Conservation (phyloP, 495 filamentous ascomycete genomes). For the Penicillium bialowiezense region DNA sequence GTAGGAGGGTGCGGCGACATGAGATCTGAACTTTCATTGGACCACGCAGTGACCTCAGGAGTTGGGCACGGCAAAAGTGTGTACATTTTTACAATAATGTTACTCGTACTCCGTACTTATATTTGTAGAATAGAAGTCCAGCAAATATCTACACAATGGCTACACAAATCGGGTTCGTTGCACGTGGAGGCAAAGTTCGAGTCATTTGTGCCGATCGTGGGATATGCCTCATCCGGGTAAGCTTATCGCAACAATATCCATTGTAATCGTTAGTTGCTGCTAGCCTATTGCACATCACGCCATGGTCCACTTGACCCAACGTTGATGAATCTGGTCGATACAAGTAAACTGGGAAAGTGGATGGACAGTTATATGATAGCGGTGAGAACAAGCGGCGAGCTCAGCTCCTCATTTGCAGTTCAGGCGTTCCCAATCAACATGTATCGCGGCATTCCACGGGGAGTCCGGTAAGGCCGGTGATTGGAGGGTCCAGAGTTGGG, state of each 20-base stretch:
- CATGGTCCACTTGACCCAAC: neutral
- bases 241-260: neutral
- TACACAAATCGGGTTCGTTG: too few relatives aligned
- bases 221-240: neutral
- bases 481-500: neutral
- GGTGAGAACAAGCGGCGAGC: too few relatives aligned
- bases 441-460: neutral
- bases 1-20: too few relatives aligned
- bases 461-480: neutral
- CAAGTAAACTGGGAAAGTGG: neutral
- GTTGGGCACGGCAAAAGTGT: too few relatives aligned
- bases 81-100: too few relatives aligned
- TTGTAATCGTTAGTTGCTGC: constrained; percentile 1
- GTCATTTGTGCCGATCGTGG: too few relatives aligned
- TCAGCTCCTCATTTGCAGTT: neutral
- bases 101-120: too few relatives aligned
- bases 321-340: neutral
- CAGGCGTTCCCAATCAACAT: neutral
- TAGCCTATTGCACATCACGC: constrained; percentile 1
- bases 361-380: neutral
- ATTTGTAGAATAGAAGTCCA: too few relatives aligned
- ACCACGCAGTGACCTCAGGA: too few relatives aligned
- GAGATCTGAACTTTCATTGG: too few relatives aligned
- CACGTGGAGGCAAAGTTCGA: neutral
- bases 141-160: too few relatives aligned